These are phyloP conservation scores for Eucalyptus camaldulensis DNA, from an alignment of 345 rosid genomes.

Conservation along the genomic window DNA sequence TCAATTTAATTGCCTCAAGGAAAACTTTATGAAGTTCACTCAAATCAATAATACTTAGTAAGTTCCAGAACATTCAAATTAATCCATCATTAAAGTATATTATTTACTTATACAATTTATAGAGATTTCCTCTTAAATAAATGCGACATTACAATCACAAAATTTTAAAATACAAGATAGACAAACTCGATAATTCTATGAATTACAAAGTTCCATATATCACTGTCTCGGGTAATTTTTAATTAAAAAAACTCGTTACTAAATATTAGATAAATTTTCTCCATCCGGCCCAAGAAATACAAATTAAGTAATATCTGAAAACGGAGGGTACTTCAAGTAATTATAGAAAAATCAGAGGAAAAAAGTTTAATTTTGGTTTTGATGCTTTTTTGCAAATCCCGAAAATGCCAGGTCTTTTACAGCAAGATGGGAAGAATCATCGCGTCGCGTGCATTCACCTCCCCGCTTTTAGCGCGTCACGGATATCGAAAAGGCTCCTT, in stretches of 20 bases:
- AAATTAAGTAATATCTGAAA: background rate
- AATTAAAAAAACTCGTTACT: background rate
- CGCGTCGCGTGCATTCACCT: background rate
- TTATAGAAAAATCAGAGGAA: background rate
- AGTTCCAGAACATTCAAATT: fast-evolving
- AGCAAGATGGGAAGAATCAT: background rate
- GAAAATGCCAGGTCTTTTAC: background rate
- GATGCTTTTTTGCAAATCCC: background rate
- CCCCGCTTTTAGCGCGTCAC: background rate
- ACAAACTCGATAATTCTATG: fast-evolving
- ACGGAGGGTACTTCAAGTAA: background rate
- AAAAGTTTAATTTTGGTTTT: background rate
- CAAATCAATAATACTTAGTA: background rate
- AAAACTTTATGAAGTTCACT: background rate
- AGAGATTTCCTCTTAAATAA: background rate
- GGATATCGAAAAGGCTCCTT: background rate
- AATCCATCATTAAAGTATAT: background rate
- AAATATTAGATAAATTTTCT: background rate
- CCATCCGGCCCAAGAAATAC: background rate
- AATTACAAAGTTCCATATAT: background rate
- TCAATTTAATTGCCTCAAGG: background rate
- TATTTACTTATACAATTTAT: background rate
- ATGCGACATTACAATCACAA: background rate
- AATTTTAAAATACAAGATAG: background rate
- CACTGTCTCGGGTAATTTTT: fast-evolving